Evolutionary conservation across 352 stramenopile genomes (phyloP).

Genomic region (Pythium monospermum): DNA sequence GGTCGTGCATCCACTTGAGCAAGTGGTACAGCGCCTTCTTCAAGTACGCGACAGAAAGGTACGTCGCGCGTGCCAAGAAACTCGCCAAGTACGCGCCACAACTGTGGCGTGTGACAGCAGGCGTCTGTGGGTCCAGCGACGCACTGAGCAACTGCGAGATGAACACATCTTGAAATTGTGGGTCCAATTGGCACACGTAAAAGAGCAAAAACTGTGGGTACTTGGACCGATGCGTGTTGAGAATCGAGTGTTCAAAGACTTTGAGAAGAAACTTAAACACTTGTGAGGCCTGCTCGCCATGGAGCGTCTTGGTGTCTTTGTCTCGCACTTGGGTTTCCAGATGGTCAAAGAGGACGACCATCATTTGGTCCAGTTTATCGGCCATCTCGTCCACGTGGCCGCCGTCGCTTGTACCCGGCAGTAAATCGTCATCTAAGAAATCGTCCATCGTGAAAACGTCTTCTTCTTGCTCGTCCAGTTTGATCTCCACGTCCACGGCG

Average conservation of each 20-base stretch:
- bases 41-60: slow-evolving; percentile 90
- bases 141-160: slow-evolving; percentile 75
- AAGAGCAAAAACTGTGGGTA: slow-evolving; percentile 92
- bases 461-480: slow-evolving; percentile 81
- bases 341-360: slow-evolving; percentile 86
- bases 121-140: slow-evolving; percentile 74
- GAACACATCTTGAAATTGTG: slow-evolving; percentile 80
- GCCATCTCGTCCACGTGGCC: slow-evolving; percentile 73
- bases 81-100: slow-evolving; percentile 94
- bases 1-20: slow-evolving; percentile 92
- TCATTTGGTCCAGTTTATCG: slow-evolving; percentile 86
- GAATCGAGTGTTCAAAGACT: slow-evolving; percentile 79
- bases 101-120: slow-evolving; percentile 89
- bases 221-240: slow-evolving; percentile 90
- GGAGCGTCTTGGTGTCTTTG: slow-evolving; percentile 5
- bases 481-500: slow-evolving; percentile 87
- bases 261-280: slow-evolving; percentile 81
- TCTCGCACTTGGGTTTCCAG: slow-evolving; percentile 34
- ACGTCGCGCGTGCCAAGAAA: slow-evolving; percentile 94
- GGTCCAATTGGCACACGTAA: slow-evolving; percentile 72
- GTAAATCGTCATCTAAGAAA: slow-evolving; percentile 73
- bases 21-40: slow-evolving; percentile 92
- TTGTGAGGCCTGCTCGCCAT: slow-evolving; percentile 46
- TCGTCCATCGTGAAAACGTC: slow-evolving; percentile 82
- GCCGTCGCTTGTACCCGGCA: slow-evolving; percentile 43